These are phyloP conservation scores for Penicillium steckii DNA, from an alignment of 495 filamentous ascomycete genomes.

Conservation along the genomic window DNA sequence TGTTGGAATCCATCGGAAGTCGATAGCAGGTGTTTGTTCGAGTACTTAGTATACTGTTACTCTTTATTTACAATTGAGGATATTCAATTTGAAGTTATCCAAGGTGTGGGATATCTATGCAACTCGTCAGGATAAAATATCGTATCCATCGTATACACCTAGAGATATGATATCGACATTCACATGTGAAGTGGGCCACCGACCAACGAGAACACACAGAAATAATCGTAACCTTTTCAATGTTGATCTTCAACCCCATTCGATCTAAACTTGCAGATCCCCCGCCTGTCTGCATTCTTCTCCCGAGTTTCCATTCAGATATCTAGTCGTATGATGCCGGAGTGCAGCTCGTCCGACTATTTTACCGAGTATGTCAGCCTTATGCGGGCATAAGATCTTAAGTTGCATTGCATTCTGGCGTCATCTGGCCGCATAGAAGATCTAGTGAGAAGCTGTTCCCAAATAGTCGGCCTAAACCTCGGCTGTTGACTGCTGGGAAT, in stretches of 20 bases:
- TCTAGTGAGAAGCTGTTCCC: neutral
- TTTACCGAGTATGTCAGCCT: conserved; percentile 8
- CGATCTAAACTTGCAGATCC: conserved; percentile 2
- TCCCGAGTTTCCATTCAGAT: conserved; percentile 3
- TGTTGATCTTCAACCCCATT: conserved; percentile 7
- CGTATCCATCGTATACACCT: too few relatives aligned
- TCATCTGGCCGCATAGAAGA: neutral
- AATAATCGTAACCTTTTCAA: neutral
- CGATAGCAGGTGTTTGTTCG: too few relatives aligned
- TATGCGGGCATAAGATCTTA: conserved; percentile 1
- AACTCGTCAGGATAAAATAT: too few relatives aligned
- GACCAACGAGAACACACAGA: conserved; percentile 8
- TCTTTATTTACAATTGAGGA: too few relatives aligned
- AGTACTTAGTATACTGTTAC: too few relatives aligned
- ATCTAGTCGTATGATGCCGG: conserved; percentile 22
- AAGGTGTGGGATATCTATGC: too few relatives aligned
- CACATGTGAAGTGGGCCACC: conserved; percentile 13
- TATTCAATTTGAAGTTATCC: too few relatives aligned
- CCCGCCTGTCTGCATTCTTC: neutral
- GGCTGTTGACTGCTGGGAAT: conserved; percentile 2
- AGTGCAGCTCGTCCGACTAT: conserved; percentile 6
- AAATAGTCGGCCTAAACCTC: conserved; percentile 6
- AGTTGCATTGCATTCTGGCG: neutral
- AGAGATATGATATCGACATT: too few relatives aligned
- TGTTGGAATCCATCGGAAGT: too few relatives aligned